Conservation (phyloP, 441 rosid genomes). For the Euphorbia neoarborescens region DNA sequence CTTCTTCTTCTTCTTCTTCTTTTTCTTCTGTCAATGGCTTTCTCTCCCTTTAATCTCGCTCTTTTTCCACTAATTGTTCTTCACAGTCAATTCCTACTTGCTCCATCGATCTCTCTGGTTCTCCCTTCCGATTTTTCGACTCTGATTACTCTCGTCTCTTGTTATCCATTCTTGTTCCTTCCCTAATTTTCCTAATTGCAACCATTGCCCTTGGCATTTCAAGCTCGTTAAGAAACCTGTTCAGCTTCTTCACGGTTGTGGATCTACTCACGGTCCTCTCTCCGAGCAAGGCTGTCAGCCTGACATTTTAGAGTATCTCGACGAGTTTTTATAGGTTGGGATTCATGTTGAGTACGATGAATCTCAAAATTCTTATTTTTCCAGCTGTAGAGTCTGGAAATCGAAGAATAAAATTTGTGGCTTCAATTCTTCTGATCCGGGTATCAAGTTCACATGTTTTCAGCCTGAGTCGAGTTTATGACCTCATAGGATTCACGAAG, state of each 20-base stretch:
- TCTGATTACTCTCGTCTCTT: slow-evolving; percentile 63
- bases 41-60: slow-evolving; percentile 24
- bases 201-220: slow-evolving; percentile 58
- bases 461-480: slow-evolving; percentile 29
- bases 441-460: slow-evolving; percentile 44
- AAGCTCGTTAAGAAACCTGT: slow-evolving; percentile 46
- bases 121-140: slow-evolving; percentile 66
- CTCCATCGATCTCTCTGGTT: slow-evolving; percentile 48
- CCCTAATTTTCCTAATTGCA: slow-evolving; percentile 45
- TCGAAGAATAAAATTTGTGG: slow-evolving; percentile 56
- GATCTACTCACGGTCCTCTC: slow-evolving; percentile 28
- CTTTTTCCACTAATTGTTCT: slow-evolving; percentile 19
- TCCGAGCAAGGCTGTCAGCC: slow-evolving; percentile 58
- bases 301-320: slow-evolving; percentile 49
- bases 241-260: slow-evolving; percentile 52
- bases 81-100: slow-evolving; percentile 34
- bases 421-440: slow-evolving; percentile 54
- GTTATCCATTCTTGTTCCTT: slow-evolving; percentile 54
- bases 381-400: slow-evolving; percentile 44
- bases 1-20: no score
- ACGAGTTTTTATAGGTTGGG: slow-evolving; percentile 39
- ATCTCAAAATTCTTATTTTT: slow-evolving; percentile 55
- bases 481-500: slow-evolving; percentile 31
- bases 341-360: slow-evolving; percentile 61
- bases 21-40: no score